Base-by-base conservation (phyloP, 805 yeast genomes). In the Starmera pachycereana region DNA sequence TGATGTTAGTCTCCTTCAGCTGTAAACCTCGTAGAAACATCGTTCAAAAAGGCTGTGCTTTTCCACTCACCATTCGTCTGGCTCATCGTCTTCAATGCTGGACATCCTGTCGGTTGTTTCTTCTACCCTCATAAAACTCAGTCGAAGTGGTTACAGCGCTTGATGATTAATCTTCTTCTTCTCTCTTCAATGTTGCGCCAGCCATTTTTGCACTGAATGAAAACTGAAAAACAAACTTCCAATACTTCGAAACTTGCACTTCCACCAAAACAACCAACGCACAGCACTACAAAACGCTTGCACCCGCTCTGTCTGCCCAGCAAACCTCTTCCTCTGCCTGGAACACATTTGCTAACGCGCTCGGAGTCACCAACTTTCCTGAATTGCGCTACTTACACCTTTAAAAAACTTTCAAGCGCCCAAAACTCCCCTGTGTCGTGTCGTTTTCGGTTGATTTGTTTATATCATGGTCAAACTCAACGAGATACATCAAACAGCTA, bases 401-500 rank as follows among this genome's bases (percentile, higher is more conserved):
- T 22, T 7, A 22, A 22, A 22, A 6, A 22, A 22, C 27, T 6
- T 22, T 22, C 27, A 22, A 22, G 18, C 18, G 18, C 18, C 18
- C 18, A 16, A 22, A 22, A 22, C 27, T 22, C 27, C 27, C 27
- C 27, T 22, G 27, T 22, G 27, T 18, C 13, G 19, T 31, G 18
- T 29, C 32, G 9, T 12, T 12, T 3, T 16, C 8, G 13, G 9
- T 35, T 25, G 30, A 8, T 22, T 22, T 22, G 27, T 8, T 36
- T 8, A 6, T n/a, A 28, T 27, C 12, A 80, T 81, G 89, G 90
- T 87, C 52, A 87, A 86, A 63, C 71, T 92, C 50, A 76, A 78
- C 60, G 96, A 89, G 62, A 77, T 86, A 54, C 69, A 76, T 46
- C 73, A 87, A 51, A 85, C 96, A 12, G 89, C 96, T 39, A 80